Base-by-base conservation (phyloP, 2,329 filamentous ascomycete genomes). In the Xylariaceae sp. region DNA sequence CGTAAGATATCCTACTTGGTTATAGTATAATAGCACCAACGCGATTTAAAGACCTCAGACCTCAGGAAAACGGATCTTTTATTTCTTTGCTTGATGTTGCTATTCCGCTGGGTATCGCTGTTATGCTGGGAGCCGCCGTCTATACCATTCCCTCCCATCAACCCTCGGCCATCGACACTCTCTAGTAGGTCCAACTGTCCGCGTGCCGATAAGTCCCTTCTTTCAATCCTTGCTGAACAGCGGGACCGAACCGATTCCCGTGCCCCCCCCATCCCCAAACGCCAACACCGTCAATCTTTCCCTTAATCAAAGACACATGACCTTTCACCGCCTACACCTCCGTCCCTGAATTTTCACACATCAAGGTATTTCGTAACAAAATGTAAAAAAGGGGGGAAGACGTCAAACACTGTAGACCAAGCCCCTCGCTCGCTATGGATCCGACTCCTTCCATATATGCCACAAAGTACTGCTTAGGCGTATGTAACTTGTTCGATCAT, bases 91-190 rank as follows among this genome's bases (percentile, higher is more conserved):
- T n/a, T 29, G 41, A 43, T 26, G 18, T 43, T 18, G 41, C 41
- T 43, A 12, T 43, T 40, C 45, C 39, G 29, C 3, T 56, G 56
- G 56, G 56, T 58, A 58, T 58, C 56, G 56, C 44, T 51, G 40
- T 47, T 47, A 51, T 50, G 47, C 50, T 50, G 41, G 41, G 34
- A 49, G 44, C 53, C 41, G 16, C 29, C 53, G 47, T 58, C 56
- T 56, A 58, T 58, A 58, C 47, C 41, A 41, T 47, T 43, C 53
- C 44, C 53, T 49, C 42, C 41, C 40, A n/a, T 19, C 19, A 29
- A 43, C 21, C 41, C 36, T 50, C 45, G 16, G 42, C 53, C 50
- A 54, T 54, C 53, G 18, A 9, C 34, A 26, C 45, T 48, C 43
- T 40, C 19, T 6, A 21, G 22, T 19, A 36, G 19, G n/a, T 36